Evolutionary conservation across 2,329 filamentous ascomycete species (phyloP).

Genomic region (Fusarium kyushuense): DNA sequence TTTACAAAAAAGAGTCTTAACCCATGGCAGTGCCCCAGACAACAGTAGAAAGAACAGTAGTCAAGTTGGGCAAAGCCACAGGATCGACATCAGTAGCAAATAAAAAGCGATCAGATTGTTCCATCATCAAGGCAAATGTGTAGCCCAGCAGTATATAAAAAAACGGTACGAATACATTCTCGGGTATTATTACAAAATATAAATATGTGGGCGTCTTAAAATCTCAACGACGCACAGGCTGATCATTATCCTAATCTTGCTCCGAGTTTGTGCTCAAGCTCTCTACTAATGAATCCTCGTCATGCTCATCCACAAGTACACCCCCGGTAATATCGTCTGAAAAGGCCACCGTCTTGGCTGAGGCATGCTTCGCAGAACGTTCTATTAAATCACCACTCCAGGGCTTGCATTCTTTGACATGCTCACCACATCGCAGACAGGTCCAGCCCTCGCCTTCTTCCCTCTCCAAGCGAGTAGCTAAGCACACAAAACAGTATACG

Average conservation of each 20-base stretch:
- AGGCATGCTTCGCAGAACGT: constrained; percentile 57
- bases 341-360: constrained; percentile 72
- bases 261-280: constrained; percentile 43
- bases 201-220: constrained; percentile 2
- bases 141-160: neutral
- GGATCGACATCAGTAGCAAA: too few relatives aligned
- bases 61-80: too few relatives aligned
- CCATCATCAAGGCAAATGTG: neutral
- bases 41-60: too few relatives aligned
- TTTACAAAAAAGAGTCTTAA: too few relatives aligned
- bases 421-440: constrained; percentile 87
- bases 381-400: constrained; percentile 92
- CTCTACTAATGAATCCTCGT: constrained; percentile 40
- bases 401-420: constrained; percentile 86
- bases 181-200: constrained; percentile 30
- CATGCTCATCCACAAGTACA: constrained; percentile 48
- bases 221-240: neutral
- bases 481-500: constrained; percentile 94
- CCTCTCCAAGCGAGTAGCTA: constrained; percentile 88
- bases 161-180: constrained; percentile 3
- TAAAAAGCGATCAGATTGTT: neutral
- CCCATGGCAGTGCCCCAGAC: too few relatives aligned
- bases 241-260: neutral
- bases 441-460: constrained; percentile 96
- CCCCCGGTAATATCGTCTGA: constrained; percentile 64